Conservation (phyloP, 257 asterid species). For the Forsythia viridissima region DNA sequence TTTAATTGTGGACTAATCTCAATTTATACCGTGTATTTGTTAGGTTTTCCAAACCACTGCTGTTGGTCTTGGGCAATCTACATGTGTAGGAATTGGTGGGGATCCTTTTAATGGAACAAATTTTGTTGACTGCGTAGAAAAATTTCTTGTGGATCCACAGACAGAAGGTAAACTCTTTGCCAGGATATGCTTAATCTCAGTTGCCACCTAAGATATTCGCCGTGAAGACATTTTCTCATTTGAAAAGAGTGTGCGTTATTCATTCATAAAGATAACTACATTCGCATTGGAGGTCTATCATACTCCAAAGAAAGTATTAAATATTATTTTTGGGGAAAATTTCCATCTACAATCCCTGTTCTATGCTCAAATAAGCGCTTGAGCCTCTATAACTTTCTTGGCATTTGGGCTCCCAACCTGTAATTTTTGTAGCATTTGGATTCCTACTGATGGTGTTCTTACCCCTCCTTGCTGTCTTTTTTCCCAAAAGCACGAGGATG, state of each 20-base stretch:
- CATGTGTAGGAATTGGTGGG: slow-evolving; percentile 97
- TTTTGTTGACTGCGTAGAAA: slow-evolving; percentile 88
- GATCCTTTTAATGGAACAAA: slow-evolving; percentile 99
- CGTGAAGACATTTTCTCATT: neutral
- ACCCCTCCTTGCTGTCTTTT: neutral
- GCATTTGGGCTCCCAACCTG: neutral
- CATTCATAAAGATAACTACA: neutral
- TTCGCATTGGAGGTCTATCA: neutral
- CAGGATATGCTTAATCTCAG: neutral
- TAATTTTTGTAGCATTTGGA: neutral
- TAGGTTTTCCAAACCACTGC: slow-evolving; percentile 99
- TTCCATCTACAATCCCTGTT: neutral
- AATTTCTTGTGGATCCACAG: slow-evolving; percentile 92
- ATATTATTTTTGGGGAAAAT: neutral
- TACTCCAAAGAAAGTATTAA: neutral
- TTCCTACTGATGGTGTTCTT: neutral
- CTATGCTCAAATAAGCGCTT: neutral
- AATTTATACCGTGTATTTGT: slow-evolving; percentile 20
- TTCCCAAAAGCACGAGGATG: neutral
- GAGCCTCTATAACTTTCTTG: neutral
- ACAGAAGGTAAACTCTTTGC: slow-evolving; percentile 69
- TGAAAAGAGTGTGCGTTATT: neutral
- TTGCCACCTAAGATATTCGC: neutral
- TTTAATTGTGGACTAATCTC: slow-evolving; percentile 5
- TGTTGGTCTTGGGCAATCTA: slow-evolving; percentile 98